Conservation (phyloP, 1,284 basidiomycete species). For the Apiotrichum siamense region DNA sequence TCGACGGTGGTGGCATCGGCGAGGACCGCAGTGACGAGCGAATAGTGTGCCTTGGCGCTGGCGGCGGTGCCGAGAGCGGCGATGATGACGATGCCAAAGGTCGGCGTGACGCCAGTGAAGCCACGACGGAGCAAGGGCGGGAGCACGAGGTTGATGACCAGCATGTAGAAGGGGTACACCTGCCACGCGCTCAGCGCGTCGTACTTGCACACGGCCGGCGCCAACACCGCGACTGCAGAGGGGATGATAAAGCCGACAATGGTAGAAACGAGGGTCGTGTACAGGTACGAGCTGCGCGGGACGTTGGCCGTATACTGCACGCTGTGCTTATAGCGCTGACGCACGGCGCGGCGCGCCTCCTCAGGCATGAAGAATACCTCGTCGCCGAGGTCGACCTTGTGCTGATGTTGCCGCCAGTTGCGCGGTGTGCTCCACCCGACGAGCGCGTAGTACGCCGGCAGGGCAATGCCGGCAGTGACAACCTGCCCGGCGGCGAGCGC, state of each 20-base stretch:
- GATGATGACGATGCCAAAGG: constrained; percentile 10
- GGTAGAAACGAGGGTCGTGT: constrained; percentile 9
- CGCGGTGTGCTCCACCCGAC: constrained; percentile 7
- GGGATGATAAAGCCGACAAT: constrained; percentile 9
- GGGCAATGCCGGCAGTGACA: constrained; percentile 8
- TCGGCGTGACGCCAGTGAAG: constrained; percentile 3
- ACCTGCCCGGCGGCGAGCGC: constrained; percentile 7
- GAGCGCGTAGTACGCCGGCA: constrained; percentile 10
- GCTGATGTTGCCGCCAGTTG: constrained; percentile 7
- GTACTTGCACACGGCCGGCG: neutral
- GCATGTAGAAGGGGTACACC: constrained; percentile 12
- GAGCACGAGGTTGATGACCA: constrained; percentile 10
- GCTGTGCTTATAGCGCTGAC: constrained; percentile 5
- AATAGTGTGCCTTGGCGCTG: neutral
- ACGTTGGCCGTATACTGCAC: constrained; percentile 12
- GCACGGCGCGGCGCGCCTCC: neutral
- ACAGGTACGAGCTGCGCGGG: constrained; percentile 10
- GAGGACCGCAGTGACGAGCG: neutral
- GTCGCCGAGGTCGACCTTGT: constrained; percentile 11
- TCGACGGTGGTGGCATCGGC: neutral
- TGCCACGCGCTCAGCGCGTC: constrained; percentile 8
- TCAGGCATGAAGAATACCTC: constrained; percentile 7
- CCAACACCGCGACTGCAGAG: neutral
- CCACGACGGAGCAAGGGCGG: constrained; percentile 7
- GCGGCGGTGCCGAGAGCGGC: constrained; percentile 5